Evolutionary conservation across 805 yeast species (phyloP).

Genomic region (Lipomyces mesembrius): DNA sequence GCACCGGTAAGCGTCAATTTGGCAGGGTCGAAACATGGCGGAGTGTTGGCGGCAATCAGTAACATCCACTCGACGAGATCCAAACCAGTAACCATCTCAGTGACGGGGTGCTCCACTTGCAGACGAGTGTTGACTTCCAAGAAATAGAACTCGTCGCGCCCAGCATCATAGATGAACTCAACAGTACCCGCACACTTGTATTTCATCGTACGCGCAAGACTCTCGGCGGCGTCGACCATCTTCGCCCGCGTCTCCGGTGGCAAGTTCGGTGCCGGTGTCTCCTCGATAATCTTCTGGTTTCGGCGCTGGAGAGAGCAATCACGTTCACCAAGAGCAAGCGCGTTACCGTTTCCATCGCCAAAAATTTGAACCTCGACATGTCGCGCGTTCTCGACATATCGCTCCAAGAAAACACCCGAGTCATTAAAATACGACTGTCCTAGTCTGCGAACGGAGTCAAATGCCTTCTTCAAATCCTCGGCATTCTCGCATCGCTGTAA

Average conservation of each 20-base stretch:
- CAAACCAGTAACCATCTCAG: constrained; percentile 92
- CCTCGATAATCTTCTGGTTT: constrained; percentile 94
- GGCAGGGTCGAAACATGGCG: constrained; percentile 72
- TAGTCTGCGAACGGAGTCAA: constrained; percentile 90
- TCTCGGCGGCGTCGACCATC: constrained; percentile 85
- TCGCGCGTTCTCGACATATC: constrained; percentile 92
- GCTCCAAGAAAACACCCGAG: constrained; percentile 91
- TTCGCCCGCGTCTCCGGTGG: constrained; percentile 75
- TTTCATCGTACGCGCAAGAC: constrained; percentile 77
- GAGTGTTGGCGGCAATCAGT: constrained; percentile 81
- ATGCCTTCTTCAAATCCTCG: constrained; percentile 79
- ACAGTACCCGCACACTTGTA: constrained; percentile 98
- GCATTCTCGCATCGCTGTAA: constrained; percentile 87
- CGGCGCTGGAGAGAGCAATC: constrained; percentile 97
- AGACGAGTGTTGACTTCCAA: constrained; percentile 94
- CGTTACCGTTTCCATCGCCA: constrained; percentile 94
- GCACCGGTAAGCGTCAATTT: constrained; percentile 74
- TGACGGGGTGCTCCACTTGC: constrained; percentile 97
- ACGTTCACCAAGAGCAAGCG: constrained; percentile 94
- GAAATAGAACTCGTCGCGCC: constrained; percentile 87
- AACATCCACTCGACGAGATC: constrained; percentile 98
- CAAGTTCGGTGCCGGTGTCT: constrained; percentile 95
- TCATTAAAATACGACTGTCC: constrained; percentile 94
- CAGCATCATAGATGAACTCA: constrained; percentile 89
- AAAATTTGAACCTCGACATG: constrained; percentile 96